Base-by-base conservation (phyloP, 345 rosid genomes). In the Arabis hirsuta region DNA sequence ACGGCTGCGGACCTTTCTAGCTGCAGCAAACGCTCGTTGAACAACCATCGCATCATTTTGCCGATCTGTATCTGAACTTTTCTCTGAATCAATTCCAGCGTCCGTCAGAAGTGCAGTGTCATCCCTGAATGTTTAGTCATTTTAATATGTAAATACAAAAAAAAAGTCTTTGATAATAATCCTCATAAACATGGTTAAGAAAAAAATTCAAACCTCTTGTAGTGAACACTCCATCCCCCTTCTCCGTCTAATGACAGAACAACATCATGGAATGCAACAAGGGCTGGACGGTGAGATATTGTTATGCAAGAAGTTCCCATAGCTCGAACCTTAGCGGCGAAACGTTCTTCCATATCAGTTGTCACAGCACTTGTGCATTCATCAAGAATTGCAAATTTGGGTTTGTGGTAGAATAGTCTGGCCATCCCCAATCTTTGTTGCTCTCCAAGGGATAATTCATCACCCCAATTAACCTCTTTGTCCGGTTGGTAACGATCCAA, bases 361-460 rank as follows among this genome's bases (percentile, higher is more conserved):
- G 99, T 92, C 71, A 95, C 99, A 67, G 99, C 99, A 85, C 99
- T 95, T 50, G 99, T 95, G 85, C 99, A 95, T 81, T 95, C 99
- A 78, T 95, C 99, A 80, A 95, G 98, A 84, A 95, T 95, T 69
- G 99, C 99, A 92, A 95, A 95, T 75, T 87, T 95, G 73, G 99
- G 99, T 81, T 81, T 95, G 82, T 95, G 99, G 73, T 90, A 95
- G 79, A 95, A 95, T 64, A 95, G 74, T 75, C 99, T 86, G 56
- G 99, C 99, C 98, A 95, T 95, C 65, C 99, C 99, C 77, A 95
- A 78, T 76, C 96, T 88, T 76, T 95, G 99, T 78, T 95, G 99
- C 85, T 95, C 99, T 72, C 99, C 99, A 12, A 95, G 81, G 71
- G 99, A 95, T 64, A 95, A 79, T 78, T 92, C 98, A 69, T 95